These are phyloP conservation scores for Breynia disticha DNA, from an alignment of 441 rosid species.

Conservation along the genomic window DNA sequence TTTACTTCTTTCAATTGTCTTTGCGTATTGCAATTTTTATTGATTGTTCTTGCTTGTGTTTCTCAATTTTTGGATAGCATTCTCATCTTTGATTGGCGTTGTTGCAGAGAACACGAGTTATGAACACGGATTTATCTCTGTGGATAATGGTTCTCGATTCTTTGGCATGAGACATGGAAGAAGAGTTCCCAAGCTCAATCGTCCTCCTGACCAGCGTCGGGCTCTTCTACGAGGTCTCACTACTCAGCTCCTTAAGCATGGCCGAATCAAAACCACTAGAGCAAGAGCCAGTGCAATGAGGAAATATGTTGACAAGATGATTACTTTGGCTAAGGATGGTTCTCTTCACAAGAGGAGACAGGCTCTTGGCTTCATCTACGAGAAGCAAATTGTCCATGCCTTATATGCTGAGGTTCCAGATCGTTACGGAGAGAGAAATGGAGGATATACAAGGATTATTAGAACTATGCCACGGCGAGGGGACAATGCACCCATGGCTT, in stretches of 20 bases:
- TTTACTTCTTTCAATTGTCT: too few species aligned
- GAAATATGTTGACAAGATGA: conserved; percentile 86
- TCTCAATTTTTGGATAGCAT: too few species aligned
- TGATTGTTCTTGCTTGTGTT: too few species aligned
- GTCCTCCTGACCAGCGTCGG: conserved; percentile 77
- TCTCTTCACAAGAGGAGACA: conserved; percentile 89
- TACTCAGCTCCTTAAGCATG: conserved; percentile 82
- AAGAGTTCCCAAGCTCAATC: conserved; percentile 71
- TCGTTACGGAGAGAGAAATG: conserved; percentile 78
- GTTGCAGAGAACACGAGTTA: conserved; percentile 36
- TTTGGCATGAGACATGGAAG: conserved; percentile 80
- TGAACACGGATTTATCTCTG: conserved; percentile 32
- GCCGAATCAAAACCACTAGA: conserved; percentile 79
- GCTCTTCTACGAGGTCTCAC: conserved; percentile 86
- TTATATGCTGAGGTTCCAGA: conserved; percentile 76
- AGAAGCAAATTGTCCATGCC: conserved; percentile 89
- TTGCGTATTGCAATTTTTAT: too few species aligned
- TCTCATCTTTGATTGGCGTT: background rate
- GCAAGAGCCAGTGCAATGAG: conserved; percentile 86
- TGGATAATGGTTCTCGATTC: conserved; percentile 51
- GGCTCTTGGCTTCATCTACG: conserved; percentile 79
- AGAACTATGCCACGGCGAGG: conserved; percentile 91
- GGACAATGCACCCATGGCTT: conserved; percentile 98
- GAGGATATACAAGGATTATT: conserved; percentile 86
- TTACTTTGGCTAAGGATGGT: conserved; percentile 89